Percentiles rank a stretch among this genome's conserved stretches.
These are phyloP conservation scores for Amaranthus cruentus DNA, from an alignment of 148 eudicot genomes.

Conservation along the genomic window DNA sequence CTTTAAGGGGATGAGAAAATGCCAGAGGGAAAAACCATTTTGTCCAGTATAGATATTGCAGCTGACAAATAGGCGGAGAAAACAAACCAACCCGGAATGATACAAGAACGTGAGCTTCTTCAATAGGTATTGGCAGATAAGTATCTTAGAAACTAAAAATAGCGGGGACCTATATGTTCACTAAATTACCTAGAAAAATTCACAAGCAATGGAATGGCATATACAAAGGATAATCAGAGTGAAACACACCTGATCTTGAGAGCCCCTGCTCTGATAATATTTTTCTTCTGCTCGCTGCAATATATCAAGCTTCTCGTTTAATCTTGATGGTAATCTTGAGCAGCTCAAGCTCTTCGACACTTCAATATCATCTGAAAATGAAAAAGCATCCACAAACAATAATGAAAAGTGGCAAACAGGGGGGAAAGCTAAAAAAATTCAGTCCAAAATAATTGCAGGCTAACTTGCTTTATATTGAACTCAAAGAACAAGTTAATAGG, in stretches of 20 bases:
- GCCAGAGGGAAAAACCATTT: neutral
- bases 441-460: conserved; percentile 4
- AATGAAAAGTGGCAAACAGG: neutral
- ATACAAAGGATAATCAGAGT: neutral
- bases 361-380: conserved; percentile 52
- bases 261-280: conserved; percentile 48
- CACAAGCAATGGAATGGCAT: neutral
- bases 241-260: conserved; percentile 50
- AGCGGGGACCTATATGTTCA: neutral
- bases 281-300: conserved; percentile 85
- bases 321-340: conserved; percentile 44
- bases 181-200: neutral
- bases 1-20: neutral
- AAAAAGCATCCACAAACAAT: conserved; percentile 6
- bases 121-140: neutral
- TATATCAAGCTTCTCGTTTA: conserved; percentile 56
- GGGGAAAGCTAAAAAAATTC: conserved; percentile 1
- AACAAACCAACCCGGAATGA: neutral
- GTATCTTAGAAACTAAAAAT: neutral
- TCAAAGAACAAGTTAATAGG: conserved; percentile 7
- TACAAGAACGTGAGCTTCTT: neutral
- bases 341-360: conserved; percentile 31
- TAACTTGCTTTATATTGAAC: conserved; percentile 5
- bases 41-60: neutral
- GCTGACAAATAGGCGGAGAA: neutral